Percentiles rank a stretch among this genome's conserved stretches.
Evolutionary conservation across 352 stramenopile species (phyloP).

Genomic region (Chrysophaeum taylorii): DNA sequence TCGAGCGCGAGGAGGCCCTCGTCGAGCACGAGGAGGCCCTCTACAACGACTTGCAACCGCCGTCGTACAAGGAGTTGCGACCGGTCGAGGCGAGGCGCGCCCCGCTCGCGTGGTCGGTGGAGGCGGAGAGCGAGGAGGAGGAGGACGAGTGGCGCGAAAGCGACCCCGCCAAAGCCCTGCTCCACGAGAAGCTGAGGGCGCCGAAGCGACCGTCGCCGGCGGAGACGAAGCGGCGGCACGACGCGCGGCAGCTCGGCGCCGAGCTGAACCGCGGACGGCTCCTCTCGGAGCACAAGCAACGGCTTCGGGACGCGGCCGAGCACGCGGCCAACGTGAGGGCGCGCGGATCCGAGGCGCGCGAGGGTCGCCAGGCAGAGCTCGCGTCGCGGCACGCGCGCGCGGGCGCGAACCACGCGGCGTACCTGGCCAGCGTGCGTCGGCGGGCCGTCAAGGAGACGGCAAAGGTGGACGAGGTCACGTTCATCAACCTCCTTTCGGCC

Average conservation of each 20-base stretch:
- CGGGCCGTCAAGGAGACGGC: not conserved
- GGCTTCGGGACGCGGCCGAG: not conserved
- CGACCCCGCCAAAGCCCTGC: not conserved
- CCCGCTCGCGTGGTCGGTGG: no score
- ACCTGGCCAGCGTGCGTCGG: not conserved
- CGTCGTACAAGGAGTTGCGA: no score
- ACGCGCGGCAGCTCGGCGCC: not conserved
- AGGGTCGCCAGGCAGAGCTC: not conserved
- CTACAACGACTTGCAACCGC: no score
- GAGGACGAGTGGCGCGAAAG: not conserved
- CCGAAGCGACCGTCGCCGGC: not conserved
- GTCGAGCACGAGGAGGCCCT: not conserved
- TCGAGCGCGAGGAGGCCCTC: not conserved
- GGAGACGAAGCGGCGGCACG: not conserved
- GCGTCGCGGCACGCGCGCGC: not conserved
- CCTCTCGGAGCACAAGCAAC: not conserved
- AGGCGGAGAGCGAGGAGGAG: not conserved
- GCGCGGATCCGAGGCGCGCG: not conserved
- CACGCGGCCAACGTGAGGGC: not conserved
- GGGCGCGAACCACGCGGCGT: not conserved
- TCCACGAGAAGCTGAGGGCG: constrained; percentile 3
- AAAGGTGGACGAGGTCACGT: not conserved
- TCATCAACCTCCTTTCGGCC: not conserved
- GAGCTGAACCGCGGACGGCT: not conserved
- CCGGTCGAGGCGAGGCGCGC: not conserved